Conservation (phyloP, 352 stramenopile species). For the Globisporangium parvum region DNA sequence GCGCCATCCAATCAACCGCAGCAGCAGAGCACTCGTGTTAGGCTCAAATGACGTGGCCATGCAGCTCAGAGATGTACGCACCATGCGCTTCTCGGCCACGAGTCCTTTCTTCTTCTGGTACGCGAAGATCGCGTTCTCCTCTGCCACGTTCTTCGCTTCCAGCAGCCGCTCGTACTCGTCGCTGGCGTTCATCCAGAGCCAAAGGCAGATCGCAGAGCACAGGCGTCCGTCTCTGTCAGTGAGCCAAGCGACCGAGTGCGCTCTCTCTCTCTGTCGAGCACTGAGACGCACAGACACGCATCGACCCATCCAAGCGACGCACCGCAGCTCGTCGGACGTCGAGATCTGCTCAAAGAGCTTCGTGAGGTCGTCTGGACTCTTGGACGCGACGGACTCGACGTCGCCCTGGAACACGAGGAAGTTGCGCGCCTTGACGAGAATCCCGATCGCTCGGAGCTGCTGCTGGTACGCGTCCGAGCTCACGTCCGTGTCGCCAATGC, state of each 20-base stretch:
- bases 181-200: conserved; percentile 8
- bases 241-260: no score
- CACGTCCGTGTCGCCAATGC: conserved; percentile 72
- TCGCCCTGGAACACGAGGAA: conserved; percentile 99
- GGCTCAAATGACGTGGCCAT: no score
- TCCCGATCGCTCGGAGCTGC: conserved; percentile 93
- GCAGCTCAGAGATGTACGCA: conserved; percentile 4
- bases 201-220: no score
- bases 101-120: conserved; percentile 97
- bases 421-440: conserved; percentile 98
- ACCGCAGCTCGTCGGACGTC: conserved; percentile 83
- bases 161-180: conserved; percentile 80
- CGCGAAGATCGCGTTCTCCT: conserved; percentile 92
- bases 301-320: neutral
- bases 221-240: no score
- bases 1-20: neutral
- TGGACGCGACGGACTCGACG: conserved; percentile 96
- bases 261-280: no score
- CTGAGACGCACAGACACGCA: no score
- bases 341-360: conserved; percentile 97
- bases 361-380: conserved; percentile 94
- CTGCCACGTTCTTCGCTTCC: conserved; percentile 89
- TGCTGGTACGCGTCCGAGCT: conserved; percentile 92
- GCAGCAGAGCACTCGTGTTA: neutral
- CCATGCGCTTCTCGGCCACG: conserved; percentile 86